Conservation (phyloP, 2,329 filamentous ascomycete genomes). For the Madurella fahalii region DNA sequence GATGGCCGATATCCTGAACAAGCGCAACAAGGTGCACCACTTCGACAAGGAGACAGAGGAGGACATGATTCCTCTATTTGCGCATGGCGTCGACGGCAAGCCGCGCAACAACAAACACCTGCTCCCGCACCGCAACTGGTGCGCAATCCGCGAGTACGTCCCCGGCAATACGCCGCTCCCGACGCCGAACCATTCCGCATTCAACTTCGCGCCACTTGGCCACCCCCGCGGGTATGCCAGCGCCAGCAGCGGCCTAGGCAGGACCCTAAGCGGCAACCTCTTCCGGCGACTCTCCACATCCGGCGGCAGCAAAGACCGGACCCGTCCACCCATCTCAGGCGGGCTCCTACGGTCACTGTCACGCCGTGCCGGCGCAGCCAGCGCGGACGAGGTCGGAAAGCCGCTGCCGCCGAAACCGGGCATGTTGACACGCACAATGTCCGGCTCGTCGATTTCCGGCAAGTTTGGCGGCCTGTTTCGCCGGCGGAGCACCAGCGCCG, state of each 20-base stretch:
- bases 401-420: conserved; percentile 11
- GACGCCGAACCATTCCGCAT: conserved; percentile 55
- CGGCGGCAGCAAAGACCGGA: conserved; percentile 21
- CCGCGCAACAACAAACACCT: conserved; percentile 86
- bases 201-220: conserved; percentile 39
- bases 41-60: conserved; percentile 79
- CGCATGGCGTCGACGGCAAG: conserved; percentile 82
- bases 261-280: conserved; percentile 19
- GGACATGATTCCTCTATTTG: conserved; percentile 92
- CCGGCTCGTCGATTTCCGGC: conserved; percentile 31
- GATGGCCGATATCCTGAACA: conserved; percentile 88
- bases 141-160: conserved; percentile 79
- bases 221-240: conserved; percentile 38
- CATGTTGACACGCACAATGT: conserved; percentile 24
- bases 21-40: conserved; percentile 77
- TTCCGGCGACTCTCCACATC: conserved; percentile 31
- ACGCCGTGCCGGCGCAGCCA: conserved; percentile 20
- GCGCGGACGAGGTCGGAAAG: conserved; percentile 23
- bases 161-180: conserved; percentile 71
- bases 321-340: conserved; percentile 26
- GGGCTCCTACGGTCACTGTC: conserved; percentile 25
- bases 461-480: conserved; percentile 34
- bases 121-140: conserved; percentile 91
- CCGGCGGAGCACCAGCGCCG: conserved; percentile 40
- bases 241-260: conserved; percentile 40